Base-by-base conservation (phyloP, 345 rosid genomes). In the Gossypium longicalyx region DNA sequence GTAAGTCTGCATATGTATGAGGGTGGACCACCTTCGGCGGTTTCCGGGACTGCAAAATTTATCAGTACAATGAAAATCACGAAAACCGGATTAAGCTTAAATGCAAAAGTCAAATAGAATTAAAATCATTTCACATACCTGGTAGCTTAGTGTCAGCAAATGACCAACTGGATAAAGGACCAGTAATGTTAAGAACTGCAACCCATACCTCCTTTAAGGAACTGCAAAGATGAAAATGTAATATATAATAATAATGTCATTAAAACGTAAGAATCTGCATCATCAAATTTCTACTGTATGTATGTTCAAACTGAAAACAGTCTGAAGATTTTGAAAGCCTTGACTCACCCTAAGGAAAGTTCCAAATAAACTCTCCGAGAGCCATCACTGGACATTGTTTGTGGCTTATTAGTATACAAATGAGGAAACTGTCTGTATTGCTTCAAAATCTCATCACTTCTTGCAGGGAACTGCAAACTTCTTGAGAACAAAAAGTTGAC, bases 81-180 rank as follows among this genome's bases (percentile, higher is more conserved):
- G n/a, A 57, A 45, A 43, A 11, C 16, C 47, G 67, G 23, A 7
- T 25, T 17, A 53, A 3, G 15, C 2, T 59, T 70, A 2, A 38
- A 66, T 41, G 17, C 53, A 43, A 17, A 63, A 75, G 22, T 48
- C 16, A 57, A 43, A 54, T 7, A 22, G 65, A 71, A 70, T 34
- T 34, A 20, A 34, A 70, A 56, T 54, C 61, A 29, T 62, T 58
- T 38, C 61, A 47, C 3, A 2, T 59, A 93, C 97, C 94, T 83
- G 99, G 89, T 80, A 86, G 87, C 75, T 66, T 83, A 20, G 86
- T 81, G 76, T 91, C 93, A 20, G 99, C 97, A 34, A 95, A 88
- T 64, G 99, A 95, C 99, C 99, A 95, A 78, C 86, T 82, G 12
- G 97, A 89, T 79, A 95, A 83, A 58, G 99, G 98, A 2, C 99